These are phyloP conservation scores for Colletotrichum siamense DNA, from an alignment of 2,329 filamentous ascomycete species.

Conservation along the genomic window DNA sequence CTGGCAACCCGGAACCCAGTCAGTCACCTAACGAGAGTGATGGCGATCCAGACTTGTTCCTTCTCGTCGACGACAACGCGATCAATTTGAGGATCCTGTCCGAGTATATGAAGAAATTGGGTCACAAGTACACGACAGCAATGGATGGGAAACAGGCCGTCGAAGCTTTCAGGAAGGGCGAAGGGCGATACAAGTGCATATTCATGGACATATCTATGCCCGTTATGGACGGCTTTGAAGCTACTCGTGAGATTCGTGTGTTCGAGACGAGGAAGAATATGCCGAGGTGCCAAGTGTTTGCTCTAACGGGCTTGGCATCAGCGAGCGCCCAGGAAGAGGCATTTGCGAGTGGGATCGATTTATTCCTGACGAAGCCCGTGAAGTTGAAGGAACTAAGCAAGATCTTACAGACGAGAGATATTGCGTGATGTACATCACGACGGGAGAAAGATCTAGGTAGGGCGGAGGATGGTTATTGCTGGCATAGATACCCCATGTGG, in stretches of 20 bases:
- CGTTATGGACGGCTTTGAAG: constrained; percentile 57
- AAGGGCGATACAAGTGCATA: constrained; percentile 31
- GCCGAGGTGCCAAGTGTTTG: constrained; percentile 51
- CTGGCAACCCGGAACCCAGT: background rate
- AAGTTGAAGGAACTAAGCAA: constrained; percentile 42
- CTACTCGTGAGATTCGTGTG: constrained; percentile 54
- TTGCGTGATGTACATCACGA: background rate
- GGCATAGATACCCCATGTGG: background rate
- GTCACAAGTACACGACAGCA: constrained; percentile 32
- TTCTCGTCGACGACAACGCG: constrained; percentile 47
- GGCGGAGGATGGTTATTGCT: background rate
- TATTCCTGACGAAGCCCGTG: constrained; percentile 62
- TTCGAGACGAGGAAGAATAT: constrained; percentile 50
- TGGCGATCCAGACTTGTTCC: constrained; percentile 18
- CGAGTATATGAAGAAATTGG: constrained; percentile 39
- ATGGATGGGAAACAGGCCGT: constrained; percentile 39
- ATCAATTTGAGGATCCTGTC: constrained; percentile 43
- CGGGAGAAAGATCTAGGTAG: rapidly evolving
- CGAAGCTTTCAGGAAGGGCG: constrained; percentile 29
- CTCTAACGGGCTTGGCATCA: constrained; percentile 58
- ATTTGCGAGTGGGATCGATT: constrained; percentile 55
- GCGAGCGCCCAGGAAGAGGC: constrained; percentile 57
- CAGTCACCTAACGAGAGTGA: background rate
- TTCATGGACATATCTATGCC: constrained; percentile 64
- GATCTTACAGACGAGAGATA: background rate